Evolutionary conservation across 2,329 filamentous ascomycete species (phyloP), one percentile per base, ranked within the genome.

Genomic region (Trichoderma koningii): DNA sequence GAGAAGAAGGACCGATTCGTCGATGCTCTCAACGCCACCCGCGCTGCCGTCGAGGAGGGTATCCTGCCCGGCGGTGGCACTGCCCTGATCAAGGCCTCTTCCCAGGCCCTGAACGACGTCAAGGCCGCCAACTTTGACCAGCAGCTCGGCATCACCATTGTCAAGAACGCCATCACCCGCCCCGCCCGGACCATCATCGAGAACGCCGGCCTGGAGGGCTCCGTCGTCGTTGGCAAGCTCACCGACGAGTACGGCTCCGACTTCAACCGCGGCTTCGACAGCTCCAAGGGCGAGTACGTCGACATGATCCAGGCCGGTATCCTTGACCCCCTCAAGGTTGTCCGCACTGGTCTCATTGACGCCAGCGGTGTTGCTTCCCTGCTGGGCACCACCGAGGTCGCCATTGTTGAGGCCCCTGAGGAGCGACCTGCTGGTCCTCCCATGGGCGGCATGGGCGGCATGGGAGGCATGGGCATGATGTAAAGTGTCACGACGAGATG

Each of bases 1-100:
- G 95, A 99, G 88, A 99, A 99, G 92, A 99, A 99, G 89, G 95
- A 99, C 80, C 92, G 95, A 78, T 97, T 98, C 74, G 95, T 99
- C 68, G 95, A 99, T 81, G 95, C 95, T 67, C 85, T 99, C 68
- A 99, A 99, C 81, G 95, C 95, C 72, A 99, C 95, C 70, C 94
- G 95, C 74, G 95, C 95, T 72, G 95, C 95, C 74, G 95, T 99
- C 71, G 95, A 99, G 87, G 93, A 98, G 83, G 95, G 95, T 81
- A 99, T 99, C 80, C 90, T 99, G 70, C 95, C 95, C 72, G 95
- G 95, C 84, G 95, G 95, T 87, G 95, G 95, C 78, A 99, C 95
- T 76, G 95, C 93, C 74, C 89, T 99, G 60, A 90, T 99, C 81
- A 99, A 99, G 89, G 95, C 95, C 74, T 90, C 95, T 68, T 89